Evolutionary conservation across 352 stramenopile genomes (phyloP).

Genomic region (Phytopythium delawarense): DNA sequence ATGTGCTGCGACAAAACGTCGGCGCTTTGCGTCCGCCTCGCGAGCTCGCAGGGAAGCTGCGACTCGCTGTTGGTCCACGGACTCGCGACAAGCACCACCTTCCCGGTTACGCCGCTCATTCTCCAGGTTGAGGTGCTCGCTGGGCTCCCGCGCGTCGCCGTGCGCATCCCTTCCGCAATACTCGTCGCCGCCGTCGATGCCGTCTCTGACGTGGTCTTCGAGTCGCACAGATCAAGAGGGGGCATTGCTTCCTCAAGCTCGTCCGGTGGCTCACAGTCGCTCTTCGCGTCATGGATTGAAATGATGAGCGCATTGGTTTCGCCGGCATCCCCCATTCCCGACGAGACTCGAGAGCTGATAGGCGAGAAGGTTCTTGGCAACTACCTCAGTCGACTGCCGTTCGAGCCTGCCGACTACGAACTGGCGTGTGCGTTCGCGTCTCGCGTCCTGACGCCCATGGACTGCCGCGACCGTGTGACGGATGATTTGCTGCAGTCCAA

Average conservation of each 20-base stretch:
- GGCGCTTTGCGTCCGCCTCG: slow-evolving; percentile 23
- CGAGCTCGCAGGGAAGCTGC: slow-evolving; percentile 32
- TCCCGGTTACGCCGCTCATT: slow-evolving; percentile 11
- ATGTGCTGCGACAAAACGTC: slow-evolving; percentile 23
- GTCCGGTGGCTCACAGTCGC: background rate
- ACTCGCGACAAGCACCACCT: slow-evolving; percentile 17
- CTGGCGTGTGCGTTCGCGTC: slow-evolving; percentile 25
- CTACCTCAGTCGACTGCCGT: slow-evolving; percentile 20
- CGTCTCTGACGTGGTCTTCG: slow-evolving; percentile 17
- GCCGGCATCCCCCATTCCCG: background rate
- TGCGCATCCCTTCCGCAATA: slow-evolving; percentile 17
- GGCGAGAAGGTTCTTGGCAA: slow-evolving; percentile 15
- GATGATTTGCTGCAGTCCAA: slow-evolving; percentile 17
- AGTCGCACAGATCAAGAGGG: slow-evolving; percentile 16
- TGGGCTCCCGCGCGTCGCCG: slow-evolving; percentile 15
- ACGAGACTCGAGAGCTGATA: slow-evolving; percentile 13
- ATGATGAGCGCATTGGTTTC: slow-evolving; percentile 18
- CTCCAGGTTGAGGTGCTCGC: slow-evolving; percentile 22
- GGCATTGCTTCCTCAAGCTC: slow-evolving; percentile 10
- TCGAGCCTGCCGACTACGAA: slow-evolving; percentile 7
- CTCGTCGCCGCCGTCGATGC: slow-evolving; percentile 12
- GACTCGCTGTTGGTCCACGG: slow-evolving; percentile 25
- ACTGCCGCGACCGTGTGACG: slow-evolving; percentile 14
- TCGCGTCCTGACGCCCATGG: slow-evolving; percentile 21
- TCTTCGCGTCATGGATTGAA: slow-evolving; percentile 25